phyloP scores from a whole-genome alignment of 352 stramenopile species.

The Pythium dissimile region DNA sequence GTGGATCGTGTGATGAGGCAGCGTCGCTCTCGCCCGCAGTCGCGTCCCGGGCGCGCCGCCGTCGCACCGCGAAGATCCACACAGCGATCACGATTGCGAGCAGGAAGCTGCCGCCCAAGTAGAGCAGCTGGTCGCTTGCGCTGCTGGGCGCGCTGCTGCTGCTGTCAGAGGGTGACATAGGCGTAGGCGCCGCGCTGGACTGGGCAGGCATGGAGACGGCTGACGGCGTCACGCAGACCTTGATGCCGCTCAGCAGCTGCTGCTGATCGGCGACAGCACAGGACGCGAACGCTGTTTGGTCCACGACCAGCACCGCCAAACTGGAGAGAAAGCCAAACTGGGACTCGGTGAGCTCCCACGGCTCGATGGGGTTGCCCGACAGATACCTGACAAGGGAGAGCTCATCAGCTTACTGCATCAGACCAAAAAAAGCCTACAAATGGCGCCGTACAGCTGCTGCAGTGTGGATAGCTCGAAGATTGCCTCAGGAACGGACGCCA shows the following conservation, averaged over 20 bases:
- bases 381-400: slow-evolving; percentile 22
- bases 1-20: not conserved
- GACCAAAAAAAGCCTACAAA: not conserved
- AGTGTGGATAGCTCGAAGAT: slow-evolving; percentile 16
- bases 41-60: slow-evolving; percentile 6
- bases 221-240: slow-evolving; percentile 24
- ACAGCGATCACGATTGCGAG: slow-evolving; percentile 28
- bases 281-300: slow-evolving; percentile 43
- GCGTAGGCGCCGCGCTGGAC: not conserved
- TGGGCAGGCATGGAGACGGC: not conserved
- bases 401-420: too few species aligned
- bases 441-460: slow-evolving; percentile 5
- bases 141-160: not conserved
- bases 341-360: slow-evolving; percentile 16
- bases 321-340: slow-evolving; percentile 33
- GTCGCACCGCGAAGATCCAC: slow-evolving; percentile 18
- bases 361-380: slow-evolving; percentile 32
- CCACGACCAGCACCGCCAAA: slow-evolving; percentile 25
- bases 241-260: slow-evolving; percentile 20
- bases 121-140: slow-evolving; percentile 26
- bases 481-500: not conserved
- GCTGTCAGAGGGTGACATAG: not conserved
- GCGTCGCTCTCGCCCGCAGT: not conserved
- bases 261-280: slow-evolving; percentile 29
- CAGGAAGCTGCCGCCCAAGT: slow-evolving; percentile 35